Evolutionary conservation across 306 rosid genomes (phyloP), one percentile per base, ranked within the genome.

Genomic region (Albizia julibrissin): DNA sequence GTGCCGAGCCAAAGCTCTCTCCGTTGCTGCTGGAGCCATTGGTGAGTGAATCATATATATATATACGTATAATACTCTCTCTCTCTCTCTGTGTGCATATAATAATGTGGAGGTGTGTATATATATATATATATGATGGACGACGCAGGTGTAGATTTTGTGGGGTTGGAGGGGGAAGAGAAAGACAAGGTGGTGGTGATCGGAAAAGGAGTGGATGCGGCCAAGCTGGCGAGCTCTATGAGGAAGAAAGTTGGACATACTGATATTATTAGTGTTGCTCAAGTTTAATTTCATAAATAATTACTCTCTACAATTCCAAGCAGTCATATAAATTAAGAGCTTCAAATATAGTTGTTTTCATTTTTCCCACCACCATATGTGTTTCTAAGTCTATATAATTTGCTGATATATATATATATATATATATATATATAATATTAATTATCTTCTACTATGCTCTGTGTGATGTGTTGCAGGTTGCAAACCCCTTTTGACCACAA

Each of bases 161-260:
- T 81, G 77, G 84, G 76, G 2, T 14, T 87, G 26, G 86, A 88
- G 26, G 88, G 90, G 65, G 81, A 76, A 33, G 75, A 13, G n/a
- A 74, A 74, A 24, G 87, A 87, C 43, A 54, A 33, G 77, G 83
- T 87, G 81, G 89, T 87, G 82, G 88, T 87, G 77, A 69, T 66
- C 18, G 88, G 91, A 54, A 66, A 84, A 1, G 80, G 79, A 14
- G 86, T 89, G 27, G 90, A 89, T 77, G 83, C 86, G 0, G 65
- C 65, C 1, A 58, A 62, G 7, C 33, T 87, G 83, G 50, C 85
- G 0, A 81, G 10, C 66, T 73, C 43, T 7, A 62, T 87, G 73
- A 84, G 88, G 87, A 89, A 84, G 75, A 89, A 87, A 79, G 69
- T 87, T 33, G 87, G 84, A 0, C 21, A 31, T 24, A 37, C 90